These are phyloP conservation scores for Myriangium duriaei DNA, from an alignment of 2,329 filamentous ascomycete genomes.

Conservation along the genomic window DNA sequence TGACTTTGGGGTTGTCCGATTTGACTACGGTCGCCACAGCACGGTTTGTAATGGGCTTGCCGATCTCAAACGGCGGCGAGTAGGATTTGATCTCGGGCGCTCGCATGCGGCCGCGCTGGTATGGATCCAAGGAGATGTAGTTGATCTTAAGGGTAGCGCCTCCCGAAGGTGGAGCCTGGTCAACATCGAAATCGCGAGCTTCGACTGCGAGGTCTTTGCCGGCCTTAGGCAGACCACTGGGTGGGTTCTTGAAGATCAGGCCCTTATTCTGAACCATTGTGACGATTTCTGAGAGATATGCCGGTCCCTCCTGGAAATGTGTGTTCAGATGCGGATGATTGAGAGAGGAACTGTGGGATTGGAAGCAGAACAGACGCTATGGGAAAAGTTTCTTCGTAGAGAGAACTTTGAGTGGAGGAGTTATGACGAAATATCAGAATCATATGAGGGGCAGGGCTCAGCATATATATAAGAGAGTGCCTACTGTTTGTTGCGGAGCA, in stretches of 20 bases:
- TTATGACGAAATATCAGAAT: too few relatives aligned
- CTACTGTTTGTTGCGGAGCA: too few relatives aligned
- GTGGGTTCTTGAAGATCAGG: slow-evolving; percentile 59
- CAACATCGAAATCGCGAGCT: slow-evolving; percentile 53
- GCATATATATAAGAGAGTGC: too few relatives aligned
- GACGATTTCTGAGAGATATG: slow-evolving; percentile 5
- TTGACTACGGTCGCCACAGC: slow-evolving; percentile 58
- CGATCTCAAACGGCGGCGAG: slow-evolving; percentile 47
- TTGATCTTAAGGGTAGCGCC: slow-evolving; percentile 58
- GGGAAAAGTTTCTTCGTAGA: too few relatives aligned
- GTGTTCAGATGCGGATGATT: too few relatives aligned
- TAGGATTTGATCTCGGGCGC: slow-evolving; percentile 53
- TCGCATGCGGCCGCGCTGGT: slow-evolving; percentile 72
- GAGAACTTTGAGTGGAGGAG: too few relatives aligned
- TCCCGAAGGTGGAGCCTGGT: slow-evolving; percentile 46
- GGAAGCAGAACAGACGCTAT: too few relatives aligned
- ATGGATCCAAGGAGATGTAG: slow-evolving; percentile 71
- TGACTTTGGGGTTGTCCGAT: slow-evolving; percentile 50
- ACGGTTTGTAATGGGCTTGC: slow-evolving; percentile 51
- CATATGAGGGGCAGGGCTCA: too few relatives aligned
- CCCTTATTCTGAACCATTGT: slow-evolving; percentile 56
- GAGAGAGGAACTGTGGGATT: too few relatives aligned
- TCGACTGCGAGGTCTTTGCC: slow-evolving; percentile 61
- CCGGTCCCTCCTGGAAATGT: too few relatives aligned
- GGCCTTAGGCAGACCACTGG: slow-evolving; percentile 52